Percentiles rank a stretch among this genome's conserved stretches.
These are phyloP conservation scores for Podospora comata DNA, from an alignment of 495 filamentous ascomycete genomes.

Conservation along the genomic window DNA sequence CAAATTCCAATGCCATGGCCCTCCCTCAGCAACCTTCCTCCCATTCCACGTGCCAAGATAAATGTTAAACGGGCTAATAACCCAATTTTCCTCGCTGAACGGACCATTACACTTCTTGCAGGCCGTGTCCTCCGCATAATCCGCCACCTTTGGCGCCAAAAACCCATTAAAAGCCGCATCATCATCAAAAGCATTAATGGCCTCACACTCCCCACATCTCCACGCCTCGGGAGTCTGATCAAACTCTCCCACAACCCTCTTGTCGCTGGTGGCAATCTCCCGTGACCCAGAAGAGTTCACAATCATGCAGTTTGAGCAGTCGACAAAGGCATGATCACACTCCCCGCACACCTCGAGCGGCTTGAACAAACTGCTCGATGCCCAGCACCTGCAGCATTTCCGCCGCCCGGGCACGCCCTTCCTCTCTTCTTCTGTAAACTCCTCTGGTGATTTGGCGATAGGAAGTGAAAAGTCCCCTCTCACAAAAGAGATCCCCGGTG, in stretches of 20 bases:
- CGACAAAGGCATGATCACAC: constrained; percentile 21
- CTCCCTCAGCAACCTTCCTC: constrained; percentile 20
- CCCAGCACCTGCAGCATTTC: constrained; percentile 24
- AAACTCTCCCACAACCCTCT: constrained; percentile 19
- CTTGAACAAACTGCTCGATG: constrained; percentile 23
- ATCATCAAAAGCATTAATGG: constrained; percentile 21
- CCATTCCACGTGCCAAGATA: constrained; percentile 28
- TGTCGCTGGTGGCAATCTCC: constrained; percentile 21
- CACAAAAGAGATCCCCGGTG: constrained; percentile 18
- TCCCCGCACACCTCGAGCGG: constrained; percentile 16
- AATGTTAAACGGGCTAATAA: constrained; percentile 23
- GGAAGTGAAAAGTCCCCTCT: constrained; percentile 18
- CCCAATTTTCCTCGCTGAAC: constrained; percentile 24
- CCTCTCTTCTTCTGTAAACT: constrained; percentile 22
- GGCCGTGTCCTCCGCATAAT: constrained; percentile 14
- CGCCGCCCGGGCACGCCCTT: constrained; percentile 19
- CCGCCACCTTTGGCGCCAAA: constrained; percentile 16
- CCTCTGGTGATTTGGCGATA: constrained; percentile 19
- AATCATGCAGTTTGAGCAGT: constrained; percentile 21
- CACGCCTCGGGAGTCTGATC: constrained; percentile 27
- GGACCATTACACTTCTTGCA: constrained; percentile 15
- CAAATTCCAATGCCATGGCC: constrained; percentile 25
- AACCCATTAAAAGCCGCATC: constrained; percentile 18
- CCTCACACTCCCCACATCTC: constrained; percentile 21
- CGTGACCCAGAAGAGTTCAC: constrained; percentile 19